A percentile compares a stretch with the other conserved stretches of the same genome.
Evolutionary conservation across 2,329 filamentous ascomycete species (phyloP).

Genomic region (Aspergillus sp.): DNA sequence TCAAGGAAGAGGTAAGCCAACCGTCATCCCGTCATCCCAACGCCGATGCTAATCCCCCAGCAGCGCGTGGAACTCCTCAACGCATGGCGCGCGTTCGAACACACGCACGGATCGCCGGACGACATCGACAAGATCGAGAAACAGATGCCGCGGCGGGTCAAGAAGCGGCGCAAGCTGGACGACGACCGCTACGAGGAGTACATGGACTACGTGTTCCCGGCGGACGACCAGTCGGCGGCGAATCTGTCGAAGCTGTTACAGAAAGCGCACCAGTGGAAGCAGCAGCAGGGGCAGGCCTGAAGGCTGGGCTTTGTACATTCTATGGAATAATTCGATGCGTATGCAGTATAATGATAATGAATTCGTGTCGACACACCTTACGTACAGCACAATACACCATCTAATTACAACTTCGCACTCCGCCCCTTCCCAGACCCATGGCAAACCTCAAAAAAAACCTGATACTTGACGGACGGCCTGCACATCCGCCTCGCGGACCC

Average conservation of each 20-base stretch:
- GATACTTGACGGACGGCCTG: background rate
- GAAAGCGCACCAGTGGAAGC: constrained; percentile 86
- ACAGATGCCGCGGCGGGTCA: constrained; percentile 90
- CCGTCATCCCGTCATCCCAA: background rate
- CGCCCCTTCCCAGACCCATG: background rate
- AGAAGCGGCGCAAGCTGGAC: constrained; percentile 87
- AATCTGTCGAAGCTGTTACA: constrained; percentile 81
- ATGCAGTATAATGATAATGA: too few relatives aligned
- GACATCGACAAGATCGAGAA: constrained; percentile 81
- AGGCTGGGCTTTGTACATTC: background rate
- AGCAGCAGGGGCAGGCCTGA: constrained; percentile 42
- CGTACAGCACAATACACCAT: background rate
- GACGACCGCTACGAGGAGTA: constrained; percentile 96
- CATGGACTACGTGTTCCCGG: constrained; percentile 94
- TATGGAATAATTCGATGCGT: too few relatives aligned
- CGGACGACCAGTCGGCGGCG: constrained; percentile 82
- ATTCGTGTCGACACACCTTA: too few relatives aligned
- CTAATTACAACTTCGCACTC: background rate
- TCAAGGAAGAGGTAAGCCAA: constrained; percentile 74
- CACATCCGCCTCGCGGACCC: background rate
- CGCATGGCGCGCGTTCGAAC: constrained; percentile 90
- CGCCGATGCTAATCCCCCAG: constrained; percentile 30
- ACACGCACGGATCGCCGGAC: constrained; percentile 70
- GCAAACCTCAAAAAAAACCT: background rate
- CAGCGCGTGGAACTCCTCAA: constrained; percentile 83